Evolutionary conservation across 1,284 basidiomycete genomes (phyloP).

Genomic region (Porodaedalea pini): DNA sequence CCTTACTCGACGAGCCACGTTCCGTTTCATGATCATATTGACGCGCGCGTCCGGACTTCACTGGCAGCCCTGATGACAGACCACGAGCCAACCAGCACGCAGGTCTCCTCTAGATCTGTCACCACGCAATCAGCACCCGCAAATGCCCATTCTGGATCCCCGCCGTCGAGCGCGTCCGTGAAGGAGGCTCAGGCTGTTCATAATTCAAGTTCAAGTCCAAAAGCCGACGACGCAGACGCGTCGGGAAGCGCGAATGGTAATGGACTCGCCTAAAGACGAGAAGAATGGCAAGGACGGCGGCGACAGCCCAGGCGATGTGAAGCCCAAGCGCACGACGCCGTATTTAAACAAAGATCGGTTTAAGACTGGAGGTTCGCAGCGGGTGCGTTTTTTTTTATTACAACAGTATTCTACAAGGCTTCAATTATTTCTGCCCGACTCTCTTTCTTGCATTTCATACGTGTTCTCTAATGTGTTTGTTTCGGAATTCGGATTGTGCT

Average conservation of each 20-base stretch:
- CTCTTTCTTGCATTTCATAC: conserved; percentile 21
- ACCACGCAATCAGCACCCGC: not conserved
- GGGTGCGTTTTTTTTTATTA: conserved; percentile 50
- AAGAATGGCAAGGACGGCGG: conserved; percentile 9
- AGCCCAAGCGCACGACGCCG: conserved; percentile 37
- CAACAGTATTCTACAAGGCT: no score
- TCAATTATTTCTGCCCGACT: not conserved
- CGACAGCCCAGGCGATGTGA: conserved; percentile 11
- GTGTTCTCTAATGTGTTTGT: conserved; percentile 9
- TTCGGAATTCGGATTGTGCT: no score
- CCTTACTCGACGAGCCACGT: not conserved
- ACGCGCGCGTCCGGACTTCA: not conserved
- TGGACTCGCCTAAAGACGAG: not conserved
- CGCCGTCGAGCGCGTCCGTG: not conserved
- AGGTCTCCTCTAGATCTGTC: not conserved
- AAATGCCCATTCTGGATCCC: no score
- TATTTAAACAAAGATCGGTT: conserved; percentile 76
- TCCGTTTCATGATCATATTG: not conserved
- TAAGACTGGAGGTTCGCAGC: conserved; percentile 70
- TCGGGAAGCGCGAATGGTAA: not conserved
- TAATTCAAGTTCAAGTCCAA: not conserved
- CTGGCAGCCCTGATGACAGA: conserved; percentile 7
- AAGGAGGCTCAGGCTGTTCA: no score
- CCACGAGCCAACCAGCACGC: not conserved
- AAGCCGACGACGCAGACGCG: not conserved